phyloP scores from a whole-genome alignment of 768 basidiomycete species.

The Clathrus columnatus region DNA sequence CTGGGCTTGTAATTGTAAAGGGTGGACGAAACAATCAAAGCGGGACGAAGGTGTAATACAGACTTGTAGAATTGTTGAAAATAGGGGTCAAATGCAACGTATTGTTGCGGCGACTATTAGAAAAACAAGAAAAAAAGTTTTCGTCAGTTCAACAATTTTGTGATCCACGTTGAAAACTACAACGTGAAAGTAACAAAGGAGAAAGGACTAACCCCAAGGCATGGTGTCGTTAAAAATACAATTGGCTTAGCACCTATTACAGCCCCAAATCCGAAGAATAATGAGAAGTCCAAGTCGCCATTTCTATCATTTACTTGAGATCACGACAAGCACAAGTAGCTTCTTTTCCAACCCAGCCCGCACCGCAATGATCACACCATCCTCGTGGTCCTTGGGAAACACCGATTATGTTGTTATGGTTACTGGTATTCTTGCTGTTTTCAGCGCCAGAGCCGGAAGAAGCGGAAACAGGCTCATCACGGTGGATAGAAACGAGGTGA shows the following conservation, averaged over 20 bases:
- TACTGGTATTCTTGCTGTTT: slow-evolving; percentile 29
- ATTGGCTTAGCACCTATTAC: too few relatives aligned
- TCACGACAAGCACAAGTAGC: slow-evolving; percentile 46
- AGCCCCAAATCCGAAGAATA: slow-evolving; percentile 22
- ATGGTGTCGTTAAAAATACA: neutral
- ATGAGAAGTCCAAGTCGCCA: slow-evolving; percentile 10
- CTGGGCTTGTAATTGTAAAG: slow-evolving; percentile 41
- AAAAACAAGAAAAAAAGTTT: slow-evolving; percentile 10
- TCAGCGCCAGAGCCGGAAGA: slow-evolving; percentile 14
- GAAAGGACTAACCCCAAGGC: neutral
- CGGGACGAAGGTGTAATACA: slow-evolving; percentile 30
- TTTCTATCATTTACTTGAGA: slow-evolving; percentile 40
- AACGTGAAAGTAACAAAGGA: slow-evolving; percentile 24
- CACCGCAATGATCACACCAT: slow-evolving; percentile 51
- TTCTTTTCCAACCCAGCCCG: slow-evolving; percentile 18
- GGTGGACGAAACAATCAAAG: slow-evolving; percentile 22
- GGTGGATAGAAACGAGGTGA: slow-evolving; percentile 80
- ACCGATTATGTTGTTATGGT: slow-evolving; percentile 49
- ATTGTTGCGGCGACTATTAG: slow-evolving; percentile 24
- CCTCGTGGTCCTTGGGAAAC: slow-evolving; percentile 52
- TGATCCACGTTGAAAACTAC: neutral
- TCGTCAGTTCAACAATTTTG: neutral
- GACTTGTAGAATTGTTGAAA: slow-evolving; percentile 18
- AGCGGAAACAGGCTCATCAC: slow-evolving; percentile 45
- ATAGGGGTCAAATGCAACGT: slow-evolving; percentile 34